Base-by-base conservation (phyloP, 768 basidiomycete genomes). In the Lyophyllum semitale region DNA sequence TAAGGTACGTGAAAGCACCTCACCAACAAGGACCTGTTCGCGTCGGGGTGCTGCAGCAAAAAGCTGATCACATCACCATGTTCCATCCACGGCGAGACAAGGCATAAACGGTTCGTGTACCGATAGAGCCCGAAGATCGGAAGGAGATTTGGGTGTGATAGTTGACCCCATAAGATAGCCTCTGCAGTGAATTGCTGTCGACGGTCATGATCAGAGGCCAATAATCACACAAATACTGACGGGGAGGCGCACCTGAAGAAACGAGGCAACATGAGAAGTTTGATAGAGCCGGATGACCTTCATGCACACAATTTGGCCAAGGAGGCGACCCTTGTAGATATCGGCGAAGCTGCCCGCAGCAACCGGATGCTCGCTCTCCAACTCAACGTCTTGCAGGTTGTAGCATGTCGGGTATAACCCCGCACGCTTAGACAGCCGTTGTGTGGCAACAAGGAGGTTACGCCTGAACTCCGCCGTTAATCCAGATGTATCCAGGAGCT, bases 81-180 rank as follows among this genome's bases (percentile, higher is more conserved):
- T 35, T 71, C 64, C 73, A 73, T 73, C 72, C 71, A 75, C 4
- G 72, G 70, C 1, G 69, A 69, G 4, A 73, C 68, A 30, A 73
- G 66, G 48, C 69, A 71, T n/a, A 73, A 50, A 26, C 69, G 60
- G 3, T 53, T 55, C 18, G 59, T 53, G 12, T 50, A 50, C 30
- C 68, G 67, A 32, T 57, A 58, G 8, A 69, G 46, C 1, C 75
- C 74, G 18, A 68, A 69, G 35, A 75, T 73, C 1, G 74, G 74
- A 8, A 74, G 63, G 7, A 77, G 59, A 53, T 59, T 59, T 1
- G 30, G 26, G 30, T 59, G 58, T 8, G 43, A 55, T 17, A 59
- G 44, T 18, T 59, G 58, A 3, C 48, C 50, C 58, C 58, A 59
- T 17, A 59, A 25, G 17, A 59, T 43, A 25, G 48, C 58, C 41